Percentiles rank a stretch among this genome's conserved stretches.
Conservation (phyloP, 768 basidiomycete species). For the Pleurotus citrinopileatus region DNA sequence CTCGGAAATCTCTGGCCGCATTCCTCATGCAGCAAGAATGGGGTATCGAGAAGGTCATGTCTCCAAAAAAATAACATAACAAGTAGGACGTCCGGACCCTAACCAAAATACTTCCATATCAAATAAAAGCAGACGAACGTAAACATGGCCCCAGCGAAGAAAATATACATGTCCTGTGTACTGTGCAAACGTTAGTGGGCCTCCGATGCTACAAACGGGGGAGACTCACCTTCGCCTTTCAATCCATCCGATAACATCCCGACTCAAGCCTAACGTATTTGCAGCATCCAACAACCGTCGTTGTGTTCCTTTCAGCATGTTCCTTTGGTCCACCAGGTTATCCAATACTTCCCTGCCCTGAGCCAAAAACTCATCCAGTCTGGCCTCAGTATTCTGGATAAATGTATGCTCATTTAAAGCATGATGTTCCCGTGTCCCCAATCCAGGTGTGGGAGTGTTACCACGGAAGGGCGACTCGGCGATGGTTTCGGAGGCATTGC, state of each 20-base stretch:
- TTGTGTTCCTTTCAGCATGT: conserved; percentile 94
- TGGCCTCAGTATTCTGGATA: conserved; percentile 75
- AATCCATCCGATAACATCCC: conserved; percentile 96
- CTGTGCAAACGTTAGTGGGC: conserved; percentile 35
- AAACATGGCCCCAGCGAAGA: conserved; percentile 77
- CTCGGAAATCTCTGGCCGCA: not conserved
- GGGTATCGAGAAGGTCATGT: not conserved
- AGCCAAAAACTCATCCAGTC: conserved; percentile 86
- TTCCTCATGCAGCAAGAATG: too few relatives aligned
- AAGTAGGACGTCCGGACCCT: conserved; percentile 13
- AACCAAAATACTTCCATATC: conserved; percentile 89
- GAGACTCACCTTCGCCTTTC: conserved; percentile 81
- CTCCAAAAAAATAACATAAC: not conserved
- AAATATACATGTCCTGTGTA: conserved; percentile 95
- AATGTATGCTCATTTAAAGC: conserved; percentile 90
- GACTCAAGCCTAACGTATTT: conserved; percentile 90
- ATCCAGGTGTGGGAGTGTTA: conserved; percentile 48
- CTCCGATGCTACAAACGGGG: not conserved
- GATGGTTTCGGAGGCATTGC: conserved; percentile 32
- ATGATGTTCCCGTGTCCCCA: conserved; percentile 62
- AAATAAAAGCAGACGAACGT: conserved; percentile 93
- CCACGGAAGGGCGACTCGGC: conserved; percentile 87
- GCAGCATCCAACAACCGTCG: conserved; percentile 83
- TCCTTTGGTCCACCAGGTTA: conserved; percentile 89
- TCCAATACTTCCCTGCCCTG: conserved; percentile 92